Evolutionary conservation across 139 green algal species (phyloP), one percentile per base, ranked within the genome.

Genomic region (Micromonas pusilla): DNA sequence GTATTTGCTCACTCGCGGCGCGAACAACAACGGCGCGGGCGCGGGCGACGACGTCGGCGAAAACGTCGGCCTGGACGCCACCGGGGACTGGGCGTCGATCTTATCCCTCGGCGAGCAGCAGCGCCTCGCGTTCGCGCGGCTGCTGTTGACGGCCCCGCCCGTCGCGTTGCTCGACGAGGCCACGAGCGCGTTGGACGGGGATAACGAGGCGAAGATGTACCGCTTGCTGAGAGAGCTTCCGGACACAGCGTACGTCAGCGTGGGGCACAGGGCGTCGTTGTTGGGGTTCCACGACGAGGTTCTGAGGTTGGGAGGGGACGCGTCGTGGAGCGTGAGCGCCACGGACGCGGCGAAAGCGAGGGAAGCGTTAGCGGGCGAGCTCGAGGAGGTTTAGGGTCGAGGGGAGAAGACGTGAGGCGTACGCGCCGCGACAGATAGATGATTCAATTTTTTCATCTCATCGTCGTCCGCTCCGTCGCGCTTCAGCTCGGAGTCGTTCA

Each of bases 81-180:
- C 52, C 74, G 34, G 34, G 52, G 77, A 70, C 88, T 98, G 94
- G 94, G 80, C 88, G 16, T 80, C 72, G 60, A 87, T 88, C 16
- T 82, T 98, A 60, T 97, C 91, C 0, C 80, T 99, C 38, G 94
- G 95, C 23, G 95, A 98, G 89, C 95, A 99, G 87, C 94, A 98
- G 88, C 88, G 95, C 13, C 83, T 99, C 23, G 95, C 94, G 6
- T 98, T 98, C 86, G 94, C 92, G 6, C 85, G 94, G 45, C 78
- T 97, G 37, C 88, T 97, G 57, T 80, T 96, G 20, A 83, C 86
- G 5, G 72, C 81, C 54, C 93, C 94, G 4, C 70, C 32, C 20
- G 83, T 98, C 34, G 91, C 93, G 23, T 83, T 98, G n/a, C 89
- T 98, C 85, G 94, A 98, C 80, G 94, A 98, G 85, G 90, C 88